A percentile compares a stretch with the other conserved stretches of the same genome.
phyloP scores from a whole-genome alignment of 495 filamentous ascomycete genomes.

The Xylaria grammica region DNA sequence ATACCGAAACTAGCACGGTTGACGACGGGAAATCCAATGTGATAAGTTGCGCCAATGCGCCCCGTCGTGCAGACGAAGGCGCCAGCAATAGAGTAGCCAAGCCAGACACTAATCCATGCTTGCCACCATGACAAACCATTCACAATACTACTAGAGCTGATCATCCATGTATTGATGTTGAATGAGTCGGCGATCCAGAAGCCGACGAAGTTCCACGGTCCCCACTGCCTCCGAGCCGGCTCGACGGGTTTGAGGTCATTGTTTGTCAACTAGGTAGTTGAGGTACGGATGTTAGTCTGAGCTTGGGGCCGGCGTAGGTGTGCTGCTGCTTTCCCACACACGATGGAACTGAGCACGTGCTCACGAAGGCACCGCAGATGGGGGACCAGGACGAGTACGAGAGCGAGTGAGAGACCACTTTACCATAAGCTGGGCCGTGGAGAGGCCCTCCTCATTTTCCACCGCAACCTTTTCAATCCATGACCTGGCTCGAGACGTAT shows the following conservation, averaged over 20 bases:
- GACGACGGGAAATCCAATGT: conserved; percentile 86
- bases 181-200: conserved; percentile 96
- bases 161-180: conserved; percentile 99
- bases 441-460: conserved; percentile 76
- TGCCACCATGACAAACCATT: conserved; percentile 93
- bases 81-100: conserved; percentile 80
- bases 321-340: background rate
- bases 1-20: conserved; percentile 79
- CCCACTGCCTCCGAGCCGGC: conserved; percentile 83
- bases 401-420: conserved; percentile 16
- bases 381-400: background rate
- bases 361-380: background rate
- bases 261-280: conserved; percentile 69
- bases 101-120: conserved; percentile 87
- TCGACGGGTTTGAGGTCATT: conserved; percentile 92
- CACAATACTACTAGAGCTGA: conserved; percentile 78
- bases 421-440: conserved; percentile 80
- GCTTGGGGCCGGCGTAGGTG: conserved; percentile 17
- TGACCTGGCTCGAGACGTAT: conserved; percentile 31
- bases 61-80: conserved; percentile 78
- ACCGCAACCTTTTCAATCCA: conserved; percentile 68
- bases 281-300: conserved; percentile 26
- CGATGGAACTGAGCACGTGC: conserved; percentile 12
- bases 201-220: conserved; percentile 83
- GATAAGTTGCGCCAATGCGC: conserved; percentile 87